Evolutionary conservation across 2,329 filamentous ascomycete species (phyloP), one percentile per base, ranked within the genome.

Genomic region (Xylariales sp.): DNA sequence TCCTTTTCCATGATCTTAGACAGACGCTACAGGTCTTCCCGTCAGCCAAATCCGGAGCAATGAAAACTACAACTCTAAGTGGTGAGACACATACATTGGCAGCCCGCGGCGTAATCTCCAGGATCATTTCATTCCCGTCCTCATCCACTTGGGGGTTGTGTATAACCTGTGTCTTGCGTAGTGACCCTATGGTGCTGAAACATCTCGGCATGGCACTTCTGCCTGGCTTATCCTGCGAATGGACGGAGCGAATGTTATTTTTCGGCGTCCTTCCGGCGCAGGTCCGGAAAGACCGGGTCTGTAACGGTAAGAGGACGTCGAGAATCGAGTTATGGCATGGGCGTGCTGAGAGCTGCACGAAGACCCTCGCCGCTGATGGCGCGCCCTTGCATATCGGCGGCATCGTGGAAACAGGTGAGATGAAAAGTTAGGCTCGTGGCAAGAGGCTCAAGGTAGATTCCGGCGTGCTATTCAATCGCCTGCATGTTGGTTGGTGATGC

Each of bases 61-160:
- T 9, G 7, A 20, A 39, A 45, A 37, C 33, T 34, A 19, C 34
- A 34, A 31, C 38, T 36, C 10, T 5, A 40, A 7, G 3, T 24
- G 31, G 32, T 11, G 5, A 42, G 21, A 2, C 3, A 59, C 70
- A 37, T 73, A 89, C 86, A 66, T 86, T 79, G 31, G 86, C 83
- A 29, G 91, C 91, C 36, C 90, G 78, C 2, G 86, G 76, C 0
- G 89, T 94, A 47, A 97, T 95, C 40, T 84, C 83, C 18, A 98
- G 74, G 52, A 70, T 69, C 82, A 95, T 88, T 15, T 84, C 78
- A n/a, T 88, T 84, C 19, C 91, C 91, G 42, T 90, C 80, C 22
- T 94, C 87, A 59, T 93, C 87, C 42, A 74, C 75, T 51, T 84
- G 80, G 1, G 88, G 86, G 59, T 97, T 95, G 49, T 71, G 63